A percentile compares a stretch with the other conserved stretches of the same genome.
Conservation (phyloP, 2,329 filamentous ascomycete genomes). For the Xylaria polymorpha region DNA sequence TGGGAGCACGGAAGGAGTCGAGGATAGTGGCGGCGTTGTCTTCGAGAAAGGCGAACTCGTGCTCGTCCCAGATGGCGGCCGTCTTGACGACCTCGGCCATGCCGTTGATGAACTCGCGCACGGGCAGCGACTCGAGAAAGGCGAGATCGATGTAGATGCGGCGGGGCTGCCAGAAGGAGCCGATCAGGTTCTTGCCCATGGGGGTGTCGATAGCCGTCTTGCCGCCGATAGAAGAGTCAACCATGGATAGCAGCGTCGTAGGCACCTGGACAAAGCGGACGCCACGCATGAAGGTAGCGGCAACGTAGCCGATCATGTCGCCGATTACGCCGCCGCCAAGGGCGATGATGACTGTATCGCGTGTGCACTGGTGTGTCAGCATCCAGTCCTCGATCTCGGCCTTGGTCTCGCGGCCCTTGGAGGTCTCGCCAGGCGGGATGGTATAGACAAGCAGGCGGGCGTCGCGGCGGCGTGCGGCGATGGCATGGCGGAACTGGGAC, state of each 20-base stretch:
- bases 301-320: conserved; percentile 97
- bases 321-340: conserved; percentile 97
- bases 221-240: conserved; percentile 97
- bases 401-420: conserved; percentile 93
- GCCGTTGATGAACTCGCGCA: conserved; percentile 95
- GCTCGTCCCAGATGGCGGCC: conserved; percentile 93
- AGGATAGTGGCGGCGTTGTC: conserved; percentile 82
- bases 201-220: conserved; percentile 99
- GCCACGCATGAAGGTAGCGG: conserved; percentile 98
- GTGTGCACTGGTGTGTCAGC: conserved; percentile 88
- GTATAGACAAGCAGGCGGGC: conserved; percentile 84
- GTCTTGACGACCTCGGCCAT: conserved; percentile 99
- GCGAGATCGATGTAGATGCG: conserved; percentile 94
- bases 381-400: conserved; percentile 98
- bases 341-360: conserved; percentile 94
- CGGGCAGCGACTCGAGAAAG: conserved; percentile 90
- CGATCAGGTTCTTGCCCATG: conserved; percentile 94
- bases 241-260: conserved; percentile 94
- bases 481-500: conserved; percentile 68
- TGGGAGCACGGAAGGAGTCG: conserved; percentile 69
- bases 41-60: conserved; percentile 86
- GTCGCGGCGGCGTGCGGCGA: conserved; percentile 54
- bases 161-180: conserved; percentile 95
- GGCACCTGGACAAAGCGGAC: conserved; percentile 97
- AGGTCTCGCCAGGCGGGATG: conserved; percentile 91